These are phyloP conservation scores for Penicillium sp. DNA, from an alignment of 2,329 filamentous ascomycete genomes.

Conservation along the genomic window DNA sequence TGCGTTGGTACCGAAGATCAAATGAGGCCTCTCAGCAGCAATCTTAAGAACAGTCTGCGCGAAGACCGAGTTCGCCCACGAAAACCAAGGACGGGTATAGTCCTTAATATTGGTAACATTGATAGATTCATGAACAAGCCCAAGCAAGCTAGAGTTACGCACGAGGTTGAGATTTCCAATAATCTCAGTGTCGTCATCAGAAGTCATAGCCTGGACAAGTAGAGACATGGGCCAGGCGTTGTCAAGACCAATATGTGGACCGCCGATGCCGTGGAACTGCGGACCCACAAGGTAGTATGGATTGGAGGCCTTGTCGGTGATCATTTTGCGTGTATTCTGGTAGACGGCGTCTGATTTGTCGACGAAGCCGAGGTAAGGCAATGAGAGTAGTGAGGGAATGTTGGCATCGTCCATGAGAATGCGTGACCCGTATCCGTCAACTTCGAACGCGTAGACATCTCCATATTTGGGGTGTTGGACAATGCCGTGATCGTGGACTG, in stretches of 20 bases:
- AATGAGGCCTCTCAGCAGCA: slow-evolving; percentile 80
- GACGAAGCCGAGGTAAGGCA: slow-evolving; percentile 60
- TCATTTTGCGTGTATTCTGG: slow-evolving; percentile 81
- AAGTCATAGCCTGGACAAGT: slow-evolving; percentile 86
- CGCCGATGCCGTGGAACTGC: slow-evolving; percentile 84
- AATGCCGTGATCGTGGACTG: slow-evolving; percentile 81
- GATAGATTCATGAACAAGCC: slow-evolving; percentile 88
- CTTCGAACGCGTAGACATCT: slow-evolving; percentile 62
- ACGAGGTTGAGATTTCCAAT: slow-evolving; percentile 68
- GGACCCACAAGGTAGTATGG: slow-evolving; percentile 81
- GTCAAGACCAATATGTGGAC: slow-evolving; percentile 72
- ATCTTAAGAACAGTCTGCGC: slow-evolving; percentile 88
- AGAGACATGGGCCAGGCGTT: slow-evolving; percentile 98
- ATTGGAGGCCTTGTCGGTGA: slow-evolving; percentile 73
- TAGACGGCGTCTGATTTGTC: slow-evolving; percentile 66
- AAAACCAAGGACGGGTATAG: slow-evolving; percentile 93
- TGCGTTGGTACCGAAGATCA: slow-evolving; percentile 69
- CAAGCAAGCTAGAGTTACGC: slow-evolving; percentile 69
- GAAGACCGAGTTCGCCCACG: slow-evolving; percentile 97
- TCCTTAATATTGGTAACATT: slow-evolving; percentile 68
- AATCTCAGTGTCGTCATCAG: slow-evolving; percentile 78
- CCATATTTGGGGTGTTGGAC: slow-evolving; percentile 52
- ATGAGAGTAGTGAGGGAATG: slow-evolving; percentile 59
- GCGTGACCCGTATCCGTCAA: slow-evolving; percentile 62
- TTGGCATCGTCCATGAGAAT: slow-evolving; percentile 68